Base-by-base conservation (phyloP, 1,284 basidiomycete species). In the Ceratobasidium theobromae region DNA sequence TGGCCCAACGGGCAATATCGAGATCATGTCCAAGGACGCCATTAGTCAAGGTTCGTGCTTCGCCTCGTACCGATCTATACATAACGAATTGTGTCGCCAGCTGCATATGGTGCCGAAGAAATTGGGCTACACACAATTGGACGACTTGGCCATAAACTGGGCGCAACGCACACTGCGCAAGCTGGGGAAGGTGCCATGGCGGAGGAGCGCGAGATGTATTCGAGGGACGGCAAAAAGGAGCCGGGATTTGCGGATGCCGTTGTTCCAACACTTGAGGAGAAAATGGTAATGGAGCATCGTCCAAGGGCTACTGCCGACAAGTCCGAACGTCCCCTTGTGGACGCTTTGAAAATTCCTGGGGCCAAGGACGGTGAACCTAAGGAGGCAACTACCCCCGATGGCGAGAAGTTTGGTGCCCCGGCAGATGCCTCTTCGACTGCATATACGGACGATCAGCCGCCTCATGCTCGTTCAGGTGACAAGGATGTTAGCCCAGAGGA, bases 261-360 rank as follows among this genome's bases (percentile, higher is more conserved):
- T 8, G 84, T 90, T 0, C 89, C 90, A 0, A 89, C 86, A 0
- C 73, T 90, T 4, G 91, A 92, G 73, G 88, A 91, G 76, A 84
- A 86, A 74, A 79, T 79, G 0, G 77, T 89, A 25, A 73, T 74
- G 2, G 83, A 86, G 62, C 71, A 75, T 27, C 73, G 72, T 18
- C 76, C 77, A 2, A 70, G 68, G 35, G 64, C 74, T 0, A 70
- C 67, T 2, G 69, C 66, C 3, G 75, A 79, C 57, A 73, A 72
- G 0, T 70, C 77, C 67, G 75, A 79, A 72, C 72, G 78, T 71
- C 72, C 79, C 38, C 67, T 80, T 68, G 71, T 76, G 69, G 71
- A 75, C 52, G 70, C 74, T 1, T 65, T 75, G 35, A 70, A 53
- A 8, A 65, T 71, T 53, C 30, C 53, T 49, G 41, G 46, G 48